Evolutionary conservation across 352 stramenopile genomes (phyloP).

Genomic region (Sclerospora graminicola): DNA sequence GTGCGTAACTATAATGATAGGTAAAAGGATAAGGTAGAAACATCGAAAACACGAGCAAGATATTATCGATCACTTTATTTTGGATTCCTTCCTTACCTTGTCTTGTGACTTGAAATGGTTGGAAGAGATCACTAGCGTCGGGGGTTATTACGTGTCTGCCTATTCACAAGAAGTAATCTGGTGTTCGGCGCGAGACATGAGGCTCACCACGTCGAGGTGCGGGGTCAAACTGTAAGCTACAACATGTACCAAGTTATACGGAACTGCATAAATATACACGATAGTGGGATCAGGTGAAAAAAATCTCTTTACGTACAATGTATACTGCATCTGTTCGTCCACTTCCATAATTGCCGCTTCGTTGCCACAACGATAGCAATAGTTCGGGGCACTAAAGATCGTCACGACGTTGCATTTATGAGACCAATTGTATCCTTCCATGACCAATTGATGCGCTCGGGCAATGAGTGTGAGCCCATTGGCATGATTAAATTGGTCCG

Average conservation of each 20-base stretch:
- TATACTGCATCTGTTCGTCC: slow-evolving; percentile 92
- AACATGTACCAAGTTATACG: too few relatives aligned
- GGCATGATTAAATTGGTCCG: slow-evolving; percentile 94
- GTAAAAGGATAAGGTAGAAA: too few relatives aligned
- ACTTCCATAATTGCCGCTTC: slow-evolving; percentile 97
- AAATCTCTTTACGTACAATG: slow-evolving; percentile 89
- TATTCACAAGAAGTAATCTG: slow-evolving; percentile 92
- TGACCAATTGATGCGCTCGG: slow-evolving; percentile 90
- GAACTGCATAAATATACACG: too few relatives aligned
- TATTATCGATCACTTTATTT: too few relatives aligned
- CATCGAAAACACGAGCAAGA: too few relatives aligned
- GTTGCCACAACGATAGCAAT: slow-evolving; percentile 99
- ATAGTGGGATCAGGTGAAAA: too few relatives aligned
- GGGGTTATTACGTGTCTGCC: too few relatives aligned
- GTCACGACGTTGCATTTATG: slow-evolving; percentile 97
- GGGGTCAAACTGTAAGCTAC: slow-evolving; percentile 91
- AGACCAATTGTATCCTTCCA: slow-evolving; percentile 87
- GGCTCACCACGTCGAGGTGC: slow-evolving; percentile 89
- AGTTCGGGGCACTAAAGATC: slow-evolving; percentile 98
- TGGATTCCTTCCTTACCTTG: too few relatives aligned
- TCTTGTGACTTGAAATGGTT: too few relatives aligned
- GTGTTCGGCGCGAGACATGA: slow-evolving; percentile 88
- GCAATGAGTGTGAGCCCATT: slow-evolving; percentile 98
- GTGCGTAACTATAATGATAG: too few relatives aligned
- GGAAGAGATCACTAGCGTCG: too few relatives aligned